Evolutionary conservation across 2,329 filamentous ascomycete genomes (phyloP), one percentile per base, ranked within the genome.

Genomic region (Fusarium virguliforme): DNA sequence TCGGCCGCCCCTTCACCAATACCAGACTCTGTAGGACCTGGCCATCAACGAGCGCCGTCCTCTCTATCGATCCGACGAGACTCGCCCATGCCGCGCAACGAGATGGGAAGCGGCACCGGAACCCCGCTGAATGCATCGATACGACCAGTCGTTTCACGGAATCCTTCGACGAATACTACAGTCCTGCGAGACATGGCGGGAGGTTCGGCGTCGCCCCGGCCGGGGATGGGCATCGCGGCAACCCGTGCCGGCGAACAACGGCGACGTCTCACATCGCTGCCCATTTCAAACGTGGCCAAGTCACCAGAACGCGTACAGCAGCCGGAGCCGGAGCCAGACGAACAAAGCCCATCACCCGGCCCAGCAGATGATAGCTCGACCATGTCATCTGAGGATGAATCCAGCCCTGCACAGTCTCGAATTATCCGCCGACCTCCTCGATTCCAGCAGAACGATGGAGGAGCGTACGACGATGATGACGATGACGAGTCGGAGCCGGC

Each of bases 361-460:
- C 78, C 81, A 26, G 77, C 79, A 30, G 82, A 84, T 18, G 76
- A 79, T 41, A 79, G 82, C 76, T 78, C 83, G 12, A 60, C 77
- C 55, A 65, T 79, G 5, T 86, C 85, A 4, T 84, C 85, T 1
- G 83, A 82, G 22, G 84, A 85, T 30, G 84, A 83, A 30, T 88
- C 86, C 1, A 84, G 83, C 67, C 86, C 86, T 0, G 87, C 85
- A 4, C 85, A 89, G 74, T 90, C 87, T 13, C 84, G 88, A 62
- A 89, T 90, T 68, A 89, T 90, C 74, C 86, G 87, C 24, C 85
- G 88, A 3, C 88, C 88, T 4, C 88, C 88, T 10, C 83, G 86
- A 22, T 88, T 85, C 63, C 82, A 84, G 54, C 75, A 74, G 50
- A 75, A 76, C 58, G 82, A 85, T n/a, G 77, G 76, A 12, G 73